A percentile compares a stretch with the other conserved stretches of the same genome.
phyloP scores from a whole-genome alignment of 1,284 basidiomycete species.

The Ceratobasidium sp. region DNA sequence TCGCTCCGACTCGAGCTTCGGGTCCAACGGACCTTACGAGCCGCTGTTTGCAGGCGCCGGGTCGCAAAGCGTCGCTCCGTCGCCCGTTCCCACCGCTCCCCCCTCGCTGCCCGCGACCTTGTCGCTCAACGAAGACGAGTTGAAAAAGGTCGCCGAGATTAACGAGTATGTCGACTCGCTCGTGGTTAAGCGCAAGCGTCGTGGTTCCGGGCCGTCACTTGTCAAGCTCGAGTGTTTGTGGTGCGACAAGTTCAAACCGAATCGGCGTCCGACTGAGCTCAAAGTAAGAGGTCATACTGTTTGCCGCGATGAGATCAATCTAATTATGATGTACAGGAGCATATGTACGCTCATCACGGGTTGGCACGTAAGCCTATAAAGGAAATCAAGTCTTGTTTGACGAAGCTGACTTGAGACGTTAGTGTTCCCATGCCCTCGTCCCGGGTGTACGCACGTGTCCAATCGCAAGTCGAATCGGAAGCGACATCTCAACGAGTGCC shows the following conservation, averaged over 20 bases:
- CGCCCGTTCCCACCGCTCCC: neutral
- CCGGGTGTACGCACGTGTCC: neutral
- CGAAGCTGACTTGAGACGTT: neutral
- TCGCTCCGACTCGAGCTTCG: neutral
- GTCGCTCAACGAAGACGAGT: neutral
- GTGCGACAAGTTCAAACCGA: neutral
- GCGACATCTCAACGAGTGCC: neutral
- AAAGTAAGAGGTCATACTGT: neutral
- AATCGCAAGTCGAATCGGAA: neutral
- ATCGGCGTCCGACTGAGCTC: neutral
- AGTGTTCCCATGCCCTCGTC: neutral
- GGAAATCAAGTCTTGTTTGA: neutral
- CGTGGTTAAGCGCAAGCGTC: neutral
- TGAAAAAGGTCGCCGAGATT: neutral
- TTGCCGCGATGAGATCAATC: neutral
- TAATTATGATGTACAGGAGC: neutral
- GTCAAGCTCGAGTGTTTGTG: neutral
- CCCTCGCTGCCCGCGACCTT: neutral
- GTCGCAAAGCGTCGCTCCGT: neutral
- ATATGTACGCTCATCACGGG: slow-evolving; percentile 1
- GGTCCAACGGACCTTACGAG: neutral
- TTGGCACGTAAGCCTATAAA: neutral
- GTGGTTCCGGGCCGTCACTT: neutral
- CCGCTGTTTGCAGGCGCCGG: neutral
- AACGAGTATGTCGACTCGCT: neutral